Percentiles rank a stretch among this genome's conserved stretches.
Evolutionary conservation across 768 basidiomycete species (phyloP).

Genomic region (Lentinula sp.): DNA sequence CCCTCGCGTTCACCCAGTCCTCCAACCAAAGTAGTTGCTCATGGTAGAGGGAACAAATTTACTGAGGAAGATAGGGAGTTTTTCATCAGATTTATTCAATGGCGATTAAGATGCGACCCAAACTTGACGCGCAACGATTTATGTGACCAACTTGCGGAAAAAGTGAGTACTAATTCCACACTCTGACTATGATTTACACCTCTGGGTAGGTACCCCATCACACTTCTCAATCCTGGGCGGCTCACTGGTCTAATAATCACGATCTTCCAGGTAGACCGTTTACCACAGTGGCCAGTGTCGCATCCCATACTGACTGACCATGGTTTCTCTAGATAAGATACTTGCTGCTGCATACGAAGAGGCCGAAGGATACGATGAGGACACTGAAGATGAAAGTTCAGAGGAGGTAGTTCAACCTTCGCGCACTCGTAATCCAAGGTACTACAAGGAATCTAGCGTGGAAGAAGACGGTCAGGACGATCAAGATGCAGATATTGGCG

Average conservation of each 20-base stretch:
- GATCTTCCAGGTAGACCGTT: conserved; percentile 45
- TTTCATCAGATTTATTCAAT: conserved; percentile 60
- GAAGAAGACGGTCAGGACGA: conserved; percentile 21
- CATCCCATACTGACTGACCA: not conserved
- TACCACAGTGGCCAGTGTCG: not conserved
- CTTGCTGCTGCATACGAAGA: conserved; percentile 34
- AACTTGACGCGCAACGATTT: conserved; percentile 46
- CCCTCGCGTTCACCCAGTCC: conserved; percentile 69
- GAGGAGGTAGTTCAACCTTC: conserved; percentile 7
- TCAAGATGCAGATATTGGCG: not conserved
- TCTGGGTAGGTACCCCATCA: conserved; percentile 60
- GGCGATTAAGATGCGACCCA: conserved; percentile 52
- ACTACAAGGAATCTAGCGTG: conserved; percentile 16
- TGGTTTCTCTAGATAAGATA: conserved; percentile 30
- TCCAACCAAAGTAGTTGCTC: conserved; percentile 41
- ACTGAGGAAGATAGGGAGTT: conserved; percentile 61
- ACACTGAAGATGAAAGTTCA: conserved; percentile 16
- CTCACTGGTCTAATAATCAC: conserved; percentile 62
- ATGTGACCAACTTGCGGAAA: conserved; percentile 48
- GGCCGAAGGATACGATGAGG: conserved; percentile 23
- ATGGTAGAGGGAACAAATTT: conserved; percentile 52
- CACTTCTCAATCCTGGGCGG: conserved; percentile 52
- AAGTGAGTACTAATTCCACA: conserved; percentile 29
- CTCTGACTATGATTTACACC: not conserved
- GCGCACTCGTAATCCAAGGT: conserved; percentile 11